A percentile compares a stretch with the other conserved stretches of the same genome.
These are phyloP conservation scores for Sarocladium kiliense DNA, from an alignment of 2,329 filamentous ascomycete species.

Conservation along the genomic window DNA sequence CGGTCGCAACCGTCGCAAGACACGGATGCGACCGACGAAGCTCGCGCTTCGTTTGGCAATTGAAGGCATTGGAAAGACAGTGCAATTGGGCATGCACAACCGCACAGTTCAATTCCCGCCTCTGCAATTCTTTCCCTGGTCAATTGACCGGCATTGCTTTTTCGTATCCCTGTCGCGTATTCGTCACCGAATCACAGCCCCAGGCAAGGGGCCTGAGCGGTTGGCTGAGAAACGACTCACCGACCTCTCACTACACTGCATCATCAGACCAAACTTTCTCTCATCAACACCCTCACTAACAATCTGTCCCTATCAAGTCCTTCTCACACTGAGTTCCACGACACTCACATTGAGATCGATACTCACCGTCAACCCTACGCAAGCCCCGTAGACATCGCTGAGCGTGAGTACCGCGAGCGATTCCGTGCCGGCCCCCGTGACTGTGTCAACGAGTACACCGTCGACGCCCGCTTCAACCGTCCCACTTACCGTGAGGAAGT, in stretches of 20 bases:
- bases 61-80: not conserved
- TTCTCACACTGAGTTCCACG: conserved; percentile 45
- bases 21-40: not conserved
- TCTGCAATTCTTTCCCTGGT: not conserved
- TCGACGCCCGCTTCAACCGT: conserved; percentile 32
- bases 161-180: conserved; percentile 7
- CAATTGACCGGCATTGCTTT: conserved; percentile 13
- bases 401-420: conserved; percentile 61
- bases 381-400: conserved; percentile 56
- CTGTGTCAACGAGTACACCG: conserved; percentile 30
- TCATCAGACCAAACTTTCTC: conserved; percentile 19
- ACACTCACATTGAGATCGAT: conserved; percentile 64
- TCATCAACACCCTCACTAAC: conserved; percentile 12
- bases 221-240: conserved; percentile 19
- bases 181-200: conserved; percentile 8
- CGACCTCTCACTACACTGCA: conserved; percentile 2
- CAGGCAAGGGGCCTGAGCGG: conserved; percentile 10
- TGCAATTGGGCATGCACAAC: not conserved
- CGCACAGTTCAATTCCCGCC: not conserved
- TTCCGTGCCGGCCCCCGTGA: conserved; percentile 39
- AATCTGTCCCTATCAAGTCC: conserved; percentile 8
- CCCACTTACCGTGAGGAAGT: conserved; percentile 50
- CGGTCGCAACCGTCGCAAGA: not conserved
- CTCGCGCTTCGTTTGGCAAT: not conserved
- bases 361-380: conserved; percentile 29